These are phyloP conservation scores for Tolypocladium capitatum DNA, from an alignment of 2,329 filamentous ascomycete species.

Conservation along the genomic window DNA sequence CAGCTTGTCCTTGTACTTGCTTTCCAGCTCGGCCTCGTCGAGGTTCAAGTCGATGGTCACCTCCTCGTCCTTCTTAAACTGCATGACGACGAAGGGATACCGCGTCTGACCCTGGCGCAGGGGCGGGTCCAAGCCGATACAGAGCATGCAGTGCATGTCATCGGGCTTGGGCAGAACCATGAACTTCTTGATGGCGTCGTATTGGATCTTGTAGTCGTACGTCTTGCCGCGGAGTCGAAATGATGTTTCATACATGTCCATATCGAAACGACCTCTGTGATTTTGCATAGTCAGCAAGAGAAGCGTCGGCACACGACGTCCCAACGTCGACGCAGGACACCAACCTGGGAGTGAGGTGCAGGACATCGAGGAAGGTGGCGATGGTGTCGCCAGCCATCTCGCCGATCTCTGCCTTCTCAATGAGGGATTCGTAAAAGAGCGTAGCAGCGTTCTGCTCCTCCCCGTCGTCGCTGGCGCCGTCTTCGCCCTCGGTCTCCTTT, in stretches of 20 bases:
- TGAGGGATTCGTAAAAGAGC: constrained; percentile 94
- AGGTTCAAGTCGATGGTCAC: constrained; percentile 94
- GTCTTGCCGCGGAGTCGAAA: constrained; percentile 97
- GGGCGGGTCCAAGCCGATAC: constrained; percentile 85
- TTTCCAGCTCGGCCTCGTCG: constrained; percentile 73
- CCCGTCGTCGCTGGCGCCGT: constrained; percentile 47
- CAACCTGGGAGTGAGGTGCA: constrained; percentile 89
- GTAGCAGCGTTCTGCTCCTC: constrained; percentile 90
- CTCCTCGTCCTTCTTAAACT: constrained; percentile 95
- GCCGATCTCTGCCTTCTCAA: constrained; percentile 97
- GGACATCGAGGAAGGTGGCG: constrained; percentile 89
- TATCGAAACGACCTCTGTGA: constrained; percentile 89
- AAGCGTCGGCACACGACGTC: neutral
- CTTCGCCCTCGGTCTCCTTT: constrained; percentile 54
- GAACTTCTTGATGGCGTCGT: constrained; percentile 95
- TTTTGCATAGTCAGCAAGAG: neutral
- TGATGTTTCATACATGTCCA: constrained; percentile 97
- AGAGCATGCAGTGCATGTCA: constrained; percentile 88
- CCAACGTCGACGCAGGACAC: constrained; percentile 5
- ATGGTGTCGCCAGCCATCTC: constrained; percentile 98
- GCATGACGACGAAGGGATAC: constrained; percentile 98
- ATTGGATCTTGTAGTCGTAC: constrained; percentile 99
- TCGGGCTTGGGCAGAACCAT: constrained; percentile 98
- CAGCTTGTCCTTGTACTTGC: constrained; percentile 79
- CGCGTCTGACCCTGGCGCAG: constrained; percentile 93